Evolutionary conservation across 257 asterid genomes (phyloP).

Genomic region (Solanum gracilifrons): DNA sequence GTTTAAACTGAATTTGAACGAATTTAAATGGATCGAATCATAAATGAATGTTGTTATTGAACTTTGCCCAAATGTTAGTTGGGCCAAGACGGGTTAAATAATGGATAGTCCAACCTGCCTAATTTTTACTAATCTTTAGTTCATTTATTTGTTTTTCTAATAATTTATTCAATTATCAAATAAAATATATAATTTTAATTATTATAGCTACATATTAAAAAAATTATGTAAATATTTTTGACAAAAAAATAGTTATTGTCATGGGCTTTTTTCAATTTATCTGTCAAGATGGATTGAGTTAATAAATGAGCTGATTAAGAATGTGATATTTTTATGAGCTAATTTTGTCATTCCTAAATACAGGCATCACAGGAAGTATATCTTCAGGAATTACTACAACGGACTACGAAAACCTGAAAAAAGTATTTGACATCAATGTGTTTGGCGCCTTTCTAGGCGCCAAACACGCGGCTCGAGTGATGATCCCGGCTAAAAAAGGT

Average conservation of each 20-base stretch:
- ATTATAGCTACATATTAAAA: not conserved
- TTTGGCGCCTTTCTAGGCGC: conserved; percentile 17
- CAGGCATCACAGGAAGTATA: not conserved
- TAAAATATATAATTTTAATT: not conserved
- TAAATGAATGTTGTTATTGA: not conserved
- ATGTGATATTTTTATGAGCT: not conserved
- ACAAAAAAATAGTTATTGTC: not conserved
- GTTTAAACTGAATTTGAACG: not conserved
- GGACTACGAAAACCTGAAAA: conserved; percentile 4
- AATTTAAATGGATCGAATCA: not conserved
- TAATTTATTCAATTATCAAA: not conserved
- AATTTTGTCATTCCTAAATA: not conserved
- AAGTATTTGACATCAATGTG: conserved; percentile 25
- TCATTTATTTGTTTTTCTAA: not conserved
- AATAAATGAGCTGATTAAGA: not conserved
- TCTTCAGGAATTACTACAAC: not conserved
- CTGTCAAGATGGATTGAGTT: not conserved
- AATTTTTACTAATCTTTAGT: not conserved
- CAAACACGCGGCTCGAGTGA: conserved; percentile 19
- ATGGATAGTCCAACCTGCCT: not conserved
- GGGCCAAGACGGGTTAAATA: not conserved
- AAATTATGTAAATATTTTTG: not conserved
- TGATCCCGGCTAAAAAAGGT: conserved; percentile 18
- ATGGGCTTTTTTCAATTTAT: not conserved
- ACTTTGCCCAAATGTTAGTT: not conserved